Percentiles rank a stretch among this genome's conserved stretches.
Conservation (phyloP, 345 rosid species). For the Stellera chamaejasme region DNA sequence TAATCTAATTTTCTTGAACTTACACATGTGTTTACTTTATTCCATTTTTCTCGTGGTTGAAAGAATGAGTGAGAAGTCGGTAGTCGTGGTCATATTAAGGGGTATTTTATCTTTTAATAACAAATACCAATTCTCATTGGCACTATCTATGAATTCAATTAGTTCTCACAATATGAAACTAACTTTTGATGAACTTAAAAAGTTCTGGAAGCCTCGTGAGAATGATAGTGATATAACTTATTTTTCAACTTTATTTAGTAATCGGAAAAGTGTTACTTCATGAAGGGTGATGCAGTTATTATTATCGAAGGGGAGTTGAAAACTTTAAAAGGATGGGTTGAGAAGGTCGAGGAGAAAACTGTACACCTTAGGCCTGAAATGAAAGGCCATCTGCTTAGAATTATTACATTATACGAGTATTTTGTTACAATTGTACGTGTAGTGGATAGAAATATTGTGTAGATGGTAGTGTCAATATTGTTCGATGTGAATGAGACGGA, state of each 20-base stretch:
- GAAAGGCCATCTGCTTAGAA: conserved; percentile 91
- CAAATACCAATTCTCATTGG: not conserved
- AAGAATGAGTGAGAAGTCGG: too few relatives aligned
- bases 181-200: conserved; percentile 92
- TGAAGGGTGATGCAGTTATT: conserved; percentile 97
- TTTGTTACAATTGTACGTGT: not conserved
- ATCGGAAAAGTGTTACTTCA: conserved; percentile 93
- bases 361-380: conserved; percentile 78
- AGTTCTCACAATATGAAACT: conserved; percentile 69
- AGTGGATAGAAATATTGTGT: not conserved
- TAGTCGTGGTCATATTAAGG: too few relatives aligned
- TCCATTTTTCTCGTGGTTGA: too few relatives aligned
- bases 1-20: too few relatives aligned
- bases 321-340: conserved; percentile 95
- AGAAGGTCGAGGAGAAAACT: conserved; percentile 96
- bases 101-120: too few relatives aligned
- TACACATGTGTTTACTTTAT: too few relatives aligned
- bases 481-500: conserved; percentile 55
- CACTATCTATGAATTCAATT: conserved; percentile 79
- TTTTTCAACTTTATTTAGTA: conserved; percentile 79
- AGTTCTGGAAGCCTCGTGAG: conserved; percentile 70
- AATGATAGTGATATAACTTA: conserved; percentile 62
- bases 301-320: conserved; percentile 89
- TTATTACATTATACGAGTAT: conserved; percentile 4
- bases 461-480: not conserved